Evolutionary conservation across 495 filamentous ascomycete genomes (phyloP).

Genomic region (Hyaloscypha finlandica): DNA sequence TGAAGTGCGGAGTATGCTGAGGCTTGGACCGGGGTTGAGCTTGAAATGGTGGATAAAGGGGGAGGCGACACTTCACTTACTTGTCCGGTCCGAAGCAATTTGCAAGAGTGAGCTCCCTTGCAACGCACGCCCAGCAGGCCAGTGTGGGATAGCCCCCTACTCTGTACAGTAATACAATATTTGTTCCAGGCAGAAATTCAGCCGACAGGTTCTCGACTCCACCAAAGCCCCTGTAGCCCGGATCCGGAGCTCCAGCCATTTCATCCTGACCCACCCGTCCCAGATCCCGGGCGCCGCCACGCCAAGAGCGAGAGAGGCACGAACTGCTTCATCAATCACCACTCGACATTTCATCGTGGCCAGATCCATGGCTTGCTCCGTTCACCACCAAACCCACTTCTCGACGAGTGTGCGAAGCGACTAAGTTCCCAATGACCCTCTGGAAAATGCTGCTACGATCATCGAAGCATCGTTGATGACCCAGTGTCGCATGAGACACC

Average conservation of each 20-base stretch:
- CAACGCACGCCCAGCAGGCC: neutral
- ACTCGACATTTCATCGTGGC: neutral
- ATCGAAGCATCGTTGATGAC: slow-evolving; percentile 3
- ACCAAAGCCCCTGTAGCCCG: neutral
- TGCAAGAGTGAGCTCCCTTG: too few relatives aligned
- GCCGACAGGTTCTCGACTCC: neutral
- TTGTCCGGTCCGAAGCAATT: too few relatives aligned
- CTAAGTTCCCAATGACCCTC: neutral
- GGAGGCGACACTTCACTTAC: neutral
- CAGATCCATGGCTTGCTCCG: neutral
- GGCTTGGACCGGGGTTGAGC: neutral
- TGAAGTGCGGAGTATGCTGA: neutral
- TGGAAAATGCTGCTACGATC: slow-evolving; percentile 15
- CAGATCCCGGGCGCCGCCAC: neutral
- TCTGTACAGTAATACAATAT: neutral
- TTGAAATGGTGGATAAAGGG: neutral
- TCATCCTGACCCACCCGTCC: neutral
- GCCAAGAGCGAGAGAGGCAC: neutral
- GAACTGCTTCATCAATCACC: neutral
- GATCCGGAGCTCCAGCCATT: neutral
- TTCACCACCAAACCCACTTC: neutral
- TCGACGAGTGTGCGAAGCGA: neutral
- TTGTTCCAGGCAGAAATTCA: neutral
- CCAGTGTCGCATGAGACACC: slow-evolving; percentile 10
- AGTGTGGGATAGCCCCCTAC: neutral